phyloP scores from a whole-genome alignment of 495 filamentous ascomycete genomes.

The Podospora comata region DNA sequence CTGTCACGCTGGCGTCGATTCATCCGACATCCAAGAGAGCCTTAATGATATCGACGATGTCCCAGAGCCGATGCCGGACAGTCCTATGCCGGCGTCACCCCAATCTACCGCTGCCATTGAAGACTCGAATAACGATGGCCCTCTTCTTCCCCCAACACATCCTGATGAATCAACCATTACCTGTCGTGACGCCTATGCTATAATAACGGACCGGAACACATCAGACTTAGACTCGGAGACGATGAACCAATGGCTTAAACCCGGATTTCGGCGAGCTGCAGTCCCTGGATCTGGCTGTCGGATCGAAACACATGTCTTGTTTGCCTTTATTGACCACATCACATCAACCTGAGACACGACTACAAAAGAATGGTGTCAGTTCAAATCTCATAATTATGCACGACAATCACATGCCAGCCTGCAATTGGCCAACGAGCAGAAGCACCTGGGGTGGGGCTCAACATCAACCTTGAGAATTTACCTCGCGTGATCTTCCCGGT shows the following conservation, averaged over 20 bases:
- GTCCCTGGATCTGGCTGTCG: slow-evolving; percentile 26
- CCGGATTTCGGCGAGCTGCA: slow-evolving; percentile 24
- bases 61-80: too few species aligned
- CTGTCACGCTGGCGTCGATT: not conserved
- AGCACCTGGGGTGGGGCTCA: not conserved
- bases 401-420: not conserved
- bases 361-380: not conserved
- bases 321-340: slow-evolving; percentile 29
- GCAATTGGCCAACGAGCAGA: not conserved
- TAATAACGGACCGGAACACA: slow-evolving; percentile 19
- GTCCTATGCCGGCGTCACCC: too few species aligned
- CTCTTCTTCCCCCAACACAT: slow-evolving; percentile 18
- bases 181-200: slow-evolving; percentile 28
- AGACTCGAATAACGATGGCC: slow-evolving; percentile 13
- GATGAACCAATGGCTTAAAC: slow-evolving; percentile 23
- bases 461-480: not conserved
- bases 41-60: not conserved
- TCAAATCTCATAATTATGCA: not conserved
- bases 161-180: slow-evolving; percentile 30
- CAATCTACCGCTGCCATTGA: not conserved
- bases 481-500: not conserved
- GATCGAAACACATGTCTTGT: slow-evolving; percentile 31
- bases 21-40: not conserved
- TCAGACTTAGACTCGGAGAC: slow-evolving; percentile 20
- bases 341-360: slow-evolving; percentile 7